phyloP scores from a whole-genome alignment of 1,284 basidiomycete species.

The Pterulicium gracile region DNA sequence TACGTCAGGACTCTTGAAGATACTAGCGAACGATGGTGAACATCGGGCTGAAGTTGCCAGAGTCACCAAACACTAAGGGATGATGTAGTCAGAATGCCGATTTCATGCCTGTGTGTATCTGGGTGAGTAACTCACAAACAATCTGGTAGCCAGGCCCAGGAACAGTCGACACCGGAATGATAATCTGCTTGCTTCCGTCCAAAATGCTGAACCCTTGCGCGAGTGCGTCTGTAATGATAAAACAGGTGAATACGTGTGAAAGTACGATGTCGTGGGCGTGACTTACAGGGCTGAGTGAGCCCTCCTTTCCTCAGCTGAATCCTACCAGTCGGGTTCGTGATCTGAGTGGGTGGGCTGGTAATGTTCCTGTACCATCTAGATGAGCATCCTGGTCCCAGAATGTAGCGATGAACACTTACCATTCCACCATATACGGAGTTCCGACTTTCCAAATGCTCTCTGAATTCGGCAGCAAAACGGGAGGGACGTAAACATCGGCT shows the following conservation, averaged over 20 bases:
- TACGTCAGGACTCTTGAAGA: too few relatives aligned
- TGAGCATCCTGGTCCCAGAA: not conserved
- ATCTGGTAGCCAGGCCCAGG: not conserved
- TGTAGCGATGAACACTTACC: not conserved
- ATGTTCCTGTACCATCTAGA: not conserved
- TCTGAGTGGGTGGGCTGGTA: not conserved
- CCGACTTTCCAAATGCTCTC: not conserved
- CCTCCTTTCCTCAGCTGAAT: not conserved
- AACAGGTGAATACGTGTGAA: too few relatives aligned
- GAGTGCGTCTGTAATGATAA: not conserved
- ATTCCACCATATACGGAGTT: not conserved
- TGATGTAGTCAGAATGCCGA: not conserved
- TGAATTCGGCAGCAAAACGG: not conserved
- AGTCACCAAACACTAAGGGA: not conserved
- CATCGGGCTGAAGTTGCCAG: not conserved
- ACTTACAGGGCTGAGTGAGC: not conserved
- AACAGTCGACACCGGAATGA: not conserved
- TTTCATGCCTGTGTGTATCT: not conserved
- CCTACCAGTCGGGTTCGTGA: not conserved
- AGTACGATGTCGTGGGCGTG: too few relatives aligned
- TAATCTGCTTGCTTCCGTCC: not conserved
- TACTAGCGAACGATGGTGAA: not conserved
- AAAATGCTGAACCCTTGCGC: not conserved
- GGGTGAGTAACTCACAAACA: not conserved
- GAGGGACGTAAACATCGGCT: not conserved